Evolutionary conservation across 306 rosid species (phyloP), one percentile per base, ranked within the genome.

Genomic region (Spatholobus suberectus): DNA sequence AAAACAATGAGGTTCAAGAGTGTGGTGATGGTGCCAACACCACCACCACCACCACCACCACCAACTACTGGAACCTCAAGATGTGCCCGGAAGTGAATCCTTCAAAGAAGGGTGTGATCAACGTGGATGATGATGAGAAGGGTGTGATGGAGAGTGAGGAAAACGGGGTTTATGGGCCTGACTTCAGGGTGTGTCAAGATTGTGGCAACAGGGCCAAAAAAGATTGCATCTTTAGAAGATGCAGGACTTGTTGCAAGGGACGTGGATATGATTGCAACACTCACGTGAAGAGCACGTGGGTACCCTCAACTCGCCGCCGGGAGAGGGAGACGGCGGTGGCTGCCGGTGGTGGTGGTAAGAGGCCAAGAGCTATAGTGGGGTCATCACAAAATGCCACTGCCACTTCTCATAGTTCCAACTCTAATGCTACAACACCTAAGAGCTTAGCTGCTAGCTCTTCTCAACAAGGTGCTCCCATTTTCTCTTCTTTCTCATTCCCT

Each of bases 241-340:
- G 98, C 70, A 89, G 97, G 84, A 94, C 95, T 83, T 94, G 98
- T 73, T 94, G 98, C 54, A 90, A 89, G 58, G 94, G 90, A 20
- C 92, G 94, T 32, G 94, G 95, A 8, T 84, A 85, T 73, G 85
- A 86, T 41, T 94, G 97, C 62, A 84, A 57, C 73, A 92, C 97
- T 59, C 98, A 92, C 84, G 82, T 92, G 81, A 94, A 81, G 87
- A 94, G 98, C 93, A 94, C 98, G 76, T 94, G 98, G 98, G 85
- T 94, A 4, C 88, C 97, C 2, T 92, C 94, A 0, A 5, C 89
- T 23, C 87, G 93, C 26, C 93, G 98, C 44, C 88, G 97, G 6
- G 93, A 89, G 37, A 84, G 94, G 6, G 91, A 88, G 75, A 46
- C 80, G 47, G 7, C 59, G 73, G 37, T 51, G 46, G 78, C 14